phyloP scores from a whole-genome alignment of 2,329 filamentous ascomycete genomes.

The Tolypocladium amazonense region DNA sequence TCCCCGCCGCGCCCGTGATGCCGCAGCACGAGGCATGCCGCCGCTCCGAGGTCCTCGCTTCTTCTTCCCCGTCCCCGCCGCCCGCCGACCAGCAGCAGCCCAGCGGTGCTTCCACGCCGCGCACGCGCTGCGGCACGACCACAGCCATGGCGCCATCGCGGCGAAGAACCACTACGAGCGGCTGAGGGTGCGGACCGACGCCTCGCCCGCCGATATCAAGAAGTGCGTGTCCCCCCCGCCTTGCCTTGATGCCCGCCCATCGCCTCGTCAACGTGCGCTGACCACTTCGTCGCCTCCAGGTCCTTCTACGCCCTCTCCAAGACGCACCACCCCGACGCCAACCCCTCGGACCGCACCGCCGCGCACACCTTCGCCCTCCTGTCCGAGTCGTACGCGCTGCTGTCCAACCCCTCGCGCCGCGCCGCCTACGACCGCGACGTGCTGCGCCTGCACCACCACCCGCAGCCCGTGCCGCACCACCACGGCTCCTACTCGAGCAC shows the following conservation, averaged over 20 bases:
- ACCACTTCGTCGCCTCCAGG: slow-evolving; percentile 23
- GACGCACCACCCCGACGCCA: slow-evolving; percentile 83
- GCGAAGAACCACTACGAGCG: slow-evolving; percentile 68
- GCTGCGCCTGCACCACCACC: slow-evolving; percentile 27
- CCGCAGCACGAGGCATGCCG: slow-evolving; percentile 43
- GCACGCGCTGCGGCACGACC: slow-evolving; percentile 1
- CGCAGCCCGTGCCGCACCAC: slow-evolving; percentile 15
- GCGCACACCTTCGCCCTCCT: slow-evolving; percentile 70
- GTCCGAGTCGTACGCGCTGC: slow-evolving; percentile 71
- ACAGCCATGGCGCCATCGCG: neutral
- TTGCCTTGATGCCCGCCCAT: neutral
- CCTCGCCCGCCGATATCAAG: slow-evolving; percentile 71
- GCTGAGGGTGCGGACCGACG: slow-evolving; percentile 59
- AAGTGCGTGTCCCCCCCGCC: slow-evolving; percentile 40
- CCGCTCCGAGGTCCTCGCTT: slow-evolving; percentile 24
- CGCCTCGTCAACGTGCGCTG: neutral
- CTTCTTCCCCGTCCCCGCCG: slow-evolving; percentile 14
- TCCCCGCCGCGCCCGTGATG: slow-evolving; percentile 32
- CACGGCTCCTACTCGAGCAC: slow-evolving; percentile 44
- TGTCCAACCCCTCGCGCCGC: slow-evolving; percentile 64
- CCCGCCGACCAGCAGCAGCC: neutral
- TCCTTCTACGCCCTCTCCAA: slow-evolving; percentile 90
- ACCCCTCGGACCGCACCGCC: slow-evolving; percentile 64
- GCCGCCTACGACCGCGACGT: slow-evolving; percentile 70
- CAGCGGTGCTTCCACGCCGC: slow-evolving; percentile 12